Conservation (phyloP, 306 rosid species). For the Pyrus pyrifolia region DNA sequence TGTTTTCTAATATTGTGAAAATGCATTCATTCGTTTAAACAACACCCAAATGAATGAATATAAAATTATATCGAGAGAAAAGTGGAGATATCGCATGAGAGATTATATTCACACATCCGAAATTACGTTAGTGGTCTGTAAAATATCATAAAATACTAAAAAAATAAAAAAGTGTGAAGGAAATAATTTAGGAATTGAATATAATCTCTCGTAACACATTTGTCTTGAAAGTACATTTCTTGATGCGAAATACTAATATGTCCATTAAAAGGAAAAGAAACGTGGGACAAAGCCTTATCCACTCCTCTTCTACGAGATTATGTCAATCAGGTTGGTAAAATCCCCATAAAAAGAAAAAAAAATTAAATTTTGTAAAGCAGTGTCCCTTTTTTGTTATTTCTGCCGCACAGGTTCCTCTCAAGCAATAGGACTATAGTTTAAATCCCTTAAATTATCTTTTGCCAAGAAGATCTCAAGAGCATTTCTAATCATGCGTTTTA, state of each 20-base stretch:
- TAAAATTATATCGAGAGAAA: not conserved
- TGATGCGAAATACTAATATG: not conserved
- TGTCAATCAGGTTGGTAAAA: not conserved
- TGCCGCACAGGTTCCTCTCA: not conserved
- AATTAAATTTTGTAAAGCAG: not conserved
- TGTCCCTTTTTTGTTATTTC: not conserved
- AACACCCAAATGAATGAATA: not conserved
- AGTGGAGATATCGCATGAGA: not conserved
- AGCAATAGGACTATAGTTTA: too few species aligned
- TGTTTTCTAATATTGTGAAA: not conserved
- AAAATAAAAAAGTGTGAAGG: too few species aligned
- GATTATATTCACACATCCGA: too few species aligned
- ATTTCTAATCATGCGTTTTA: too few species aligned
- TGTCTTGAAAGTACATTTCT: not conserved
- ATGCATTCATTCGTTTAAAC: too few species aligned
- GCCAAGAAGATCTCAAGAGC: too few species aligned
- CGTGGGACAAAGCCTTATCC: too few species aligned
- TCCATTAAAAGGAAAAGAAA: not conserved
- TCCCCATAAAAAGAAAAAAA: not conserved
- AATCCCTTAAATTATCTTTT: too few species aligned
- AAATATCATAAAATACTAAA: too few species aligned
- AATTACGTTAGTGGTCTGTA: too few species aligned
- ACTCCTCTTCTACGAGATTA: not conserved
- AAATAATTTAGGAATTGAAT: too few species aligned
- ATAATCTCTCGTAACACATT: not conserved